phyloP scores from a whole-genome alignment of 2,329 filamentous ascomycete species.

The Cladosporium sp. region DNA sequence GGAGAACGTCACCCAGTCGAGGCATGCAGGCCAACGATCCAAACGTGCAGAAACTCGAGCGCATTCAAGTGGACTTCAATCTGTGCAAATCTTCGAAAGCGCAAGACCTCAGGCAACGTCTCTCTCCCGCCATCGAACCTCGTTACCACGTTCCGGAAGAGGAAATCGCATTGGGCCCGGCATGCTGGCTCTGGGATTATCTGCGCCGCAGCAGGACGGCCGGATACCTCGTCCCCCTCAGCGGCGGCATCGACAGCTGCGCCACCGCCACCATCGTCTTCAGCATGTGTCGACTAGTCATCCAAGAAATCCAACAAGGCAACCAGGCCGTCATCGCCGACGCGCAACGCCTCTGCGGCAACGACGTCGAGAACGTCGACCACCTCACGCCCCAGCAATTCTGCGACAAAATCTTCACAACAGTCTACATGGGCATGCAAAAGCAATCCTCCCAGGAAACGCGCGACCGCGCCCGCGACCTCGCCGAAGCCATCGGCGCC shows the following conservation, averaged over 20 bases:
- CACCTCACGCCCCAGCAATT: slow-evolving; percentile 55
- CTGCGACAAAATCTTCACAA: slow-evolving; percentile 57
- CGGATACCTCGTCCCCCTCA: slow-evolving; percentile 56
- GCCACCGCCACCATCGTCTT: slow-evolving; percentile 50
- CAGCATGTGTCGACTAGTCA: slow-evolving; percentile 51
- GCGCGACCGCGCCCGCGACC: slow-evolving; percentile 58
- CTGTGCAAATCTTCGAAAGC: slow-evolving; percentile 29
- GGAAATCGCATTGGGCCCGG: slow-evolving; percentile 62
- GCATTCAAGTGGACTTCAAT: slow-evolving; percentile 42
- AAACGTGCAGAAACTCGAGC: slow-evolving; percentile 43
- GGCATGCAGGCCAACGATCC: slow-evolving; percentile 53
- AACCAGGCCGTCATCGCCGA: slow-evolving; percentile 54
- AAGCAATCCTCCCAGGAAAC: slow-evolving; percentile 64
- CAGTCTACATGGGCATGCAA: slow-evolving; percentile 66
- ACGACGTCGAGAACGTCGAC: slow-evolving; percentile 43
- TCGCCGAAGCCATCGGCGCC: slow-evolving; percentile 60
- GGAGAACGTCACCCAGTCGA: slow-evolving; percentile 53
- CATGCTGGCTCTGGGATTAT: slow-evolving; percentile 66
- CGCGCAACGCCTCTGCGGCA: slow-evolving; percentile 48
- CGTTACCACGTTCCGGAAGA: slow-evolving; percentile 61
- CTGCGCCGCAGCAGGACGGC: slow-evolving; percentile 48
- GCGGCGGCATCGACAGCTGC: slow-evolving; percentile 59
- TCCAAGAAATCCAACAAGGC: slow-evolving; percentile 47
- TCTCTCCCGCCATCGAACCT: slow-evolving; percentile 44
- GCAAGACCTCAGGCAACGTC: slow-evolving; percentile 29